A percentile compares a stretch with the other conserved stretches of the same genome.
These are phyloP conservation scores for Pleurotus cornucopiae DNA, from an alignment of 768 basidiomycete species.

Conservation along the genomic window DNA sequence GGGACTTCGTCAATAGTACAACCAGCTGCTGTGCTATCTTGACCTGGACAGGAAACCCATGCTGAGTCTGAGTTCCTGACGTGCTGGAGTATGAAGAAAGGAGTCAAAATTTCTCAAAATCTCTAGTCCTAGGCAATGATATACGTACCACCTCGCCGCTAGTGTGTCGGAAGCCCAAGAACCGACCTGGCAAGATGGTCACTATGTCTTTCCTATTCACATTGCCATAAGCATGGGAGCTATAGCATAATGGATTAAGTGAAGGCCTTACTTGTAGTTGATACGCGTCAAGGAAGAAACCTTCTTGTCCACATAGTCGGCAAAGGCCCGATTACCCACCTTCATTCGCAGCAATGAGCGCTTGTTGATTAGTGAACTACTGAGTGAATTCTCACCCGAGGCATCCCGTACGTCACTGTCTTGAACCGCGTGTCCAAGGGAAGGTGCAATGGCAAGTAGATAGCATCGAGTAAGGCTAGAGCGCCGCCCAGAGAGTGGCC, in stretches of 20 bases:
- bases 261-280: slow-evolving; percentile 44
- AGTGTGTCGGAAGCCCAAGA: slow-evolving; percentile 41
- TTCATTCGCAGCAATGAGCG: slow-evolving; percentile 9
- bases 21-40: slow-evolving; percentile 48
- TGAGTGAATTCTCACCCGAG: slow-evolving; percentile 29
- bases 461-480: slow-evolving; percentile 49
- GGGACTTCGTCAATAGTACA: slow-evolving; percentile 44
- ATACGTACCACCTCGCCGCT: slow-evolving; percentile 43
- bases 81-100: slow-evolving; percentile 19
- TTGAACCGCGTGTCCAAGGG: slow-evolving; percentile 29
- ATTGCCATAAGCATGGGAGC: too few species aligned
- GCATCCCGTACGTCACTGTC: slow-evolving; percentile 37
- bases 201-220: slow-evolving; percentile 31
- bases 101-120: too few species aligned
- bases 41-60: slow-evolving; percentile 58
- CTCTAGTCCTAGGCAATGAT: background rate
- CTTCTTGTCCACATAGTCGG: slow-evolving; percentile 53
- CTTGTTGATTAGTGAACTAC: slow-evolving; percentile 12
- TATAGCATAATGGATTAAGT: too few species aligned
- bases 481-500: slow-evolving; percentile 53
- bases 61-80: slow-evolving; percentile 37
- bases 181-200: slow-evolving; percentile 36
- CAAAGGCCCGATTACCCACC: slow-evolving; percentile 61
- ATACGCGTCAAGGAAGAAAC: slow-evolving; percentile 45
- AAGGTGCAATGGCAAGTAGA: slow-evolving; percentile 52